Evolutionary conservation across 202 grass and related monocot species (phyloP).

Genomic region (Schoenoplectus tabernaemontani): DNA sequence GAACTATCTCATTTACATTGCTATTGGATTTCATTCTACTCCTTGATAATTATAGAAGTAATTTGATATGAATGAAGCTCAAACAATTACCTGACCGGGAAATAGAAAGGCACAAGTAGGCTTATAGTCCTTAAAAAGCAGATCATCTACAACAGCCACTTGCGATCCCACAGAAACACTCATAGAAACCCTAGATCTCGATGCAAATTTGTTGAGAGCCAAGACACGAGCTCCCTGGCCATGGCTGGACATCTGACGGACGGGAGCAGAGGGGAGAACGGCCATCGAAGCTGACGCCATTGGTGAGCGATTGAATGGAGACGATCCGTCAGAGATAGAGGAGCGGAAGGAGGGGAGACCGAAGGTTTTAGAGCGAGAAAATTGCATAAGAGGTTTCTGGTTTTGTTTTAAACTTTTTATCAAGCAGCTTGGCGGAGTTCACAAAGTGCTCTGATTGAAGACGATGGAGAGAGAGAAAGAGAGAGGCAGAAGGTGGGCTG

Average conservation of each 20-base stretch:
- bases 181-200: constrained; percentile 56
- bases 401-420: constrained; percentile 1
- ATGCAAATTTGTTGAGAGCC: constrained; percentile 4
- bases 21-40: neutral
- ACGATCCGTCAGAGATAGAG: neutral
- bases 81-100: constrained; percentile 68
- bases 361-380: constrained; percentile 2
- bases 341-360: neutral
- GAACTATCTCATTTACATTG: neutral
- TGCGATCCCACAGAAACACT: constrained; percentile 47
- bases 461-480: neutral
- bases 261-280: constrained; percentile 25
- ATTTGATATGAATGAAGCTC: neutral
- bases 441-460: no score
- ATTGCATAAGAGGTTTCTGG: neutral
- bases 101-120: constrained; percentile 76
- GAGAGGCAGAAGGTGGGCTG: neutral
- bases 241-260: constrained; percentile 16
- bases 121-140: constrained; percentile 71
- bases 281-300: constrained; percentile 33
- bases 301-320: no score
- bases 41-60: constrained; percentile 34
- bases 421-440: constrained; percentile 26
- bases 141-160: constrained; percentile 34
- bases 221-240: constrained; percentile 11